Conservation (phyloP, 768 basidiomycete species). For the Hygrocybe punicea region DNA sequence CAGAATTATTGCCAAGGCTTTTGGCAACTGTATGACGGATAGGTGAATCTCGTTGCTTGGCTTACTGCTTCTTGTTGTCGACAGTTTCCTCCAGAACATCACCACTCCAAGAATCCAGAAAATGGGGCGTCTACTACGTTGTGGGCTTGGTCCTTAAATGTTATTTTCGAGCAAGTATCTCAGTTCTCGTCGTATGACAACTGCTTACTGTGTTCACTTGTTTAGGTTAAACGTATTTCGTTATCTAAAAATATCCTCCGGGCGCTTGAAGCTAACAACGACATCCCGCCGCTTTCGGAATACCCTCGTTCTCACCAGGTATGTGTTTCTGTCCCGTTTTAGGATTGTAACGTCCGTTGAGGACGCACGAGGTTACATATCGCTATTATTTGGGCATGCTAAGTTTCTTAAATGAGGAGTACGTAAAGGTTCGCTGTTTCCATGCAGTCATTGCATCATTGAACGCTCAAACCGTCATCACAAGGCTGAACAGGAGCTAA, state of each 20-base stretch:
- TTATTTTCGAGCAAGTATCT: constrained; percentile 78
- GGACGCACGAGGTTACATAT: constrained; percentile 72
- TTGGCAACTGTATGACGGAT: constrained; percentile 86
- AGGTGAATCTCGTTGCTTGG: constrained; percentile 25
- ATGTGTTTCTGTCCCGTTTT: constrained; percentile 16
- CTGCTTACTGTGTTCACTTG: neutral
- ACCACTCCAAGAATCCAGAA: constrained; percentile 69
- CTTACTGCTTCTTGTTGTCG: neutral
- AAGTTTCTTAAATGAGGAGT: constrained; percentile 90
- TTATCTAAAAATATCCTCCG: constrained; percentile 89
- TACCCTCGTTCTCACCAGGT: constrained; percentile 90
- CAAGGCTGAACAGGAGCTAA: constrained; percentile 83
- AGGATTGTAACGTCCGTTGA: constrained; percentile 7
- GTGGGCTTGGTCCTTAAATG: constrained; percentile 88
- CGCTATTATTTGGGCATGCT: constrained; percentile 94
- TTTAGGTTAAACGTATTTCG: constrained; percentile 84
- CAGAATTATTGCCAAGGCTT: constrained; percentile 81
- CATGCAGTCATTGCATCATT: neutral
- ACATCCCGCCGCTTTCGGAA: constrained; percentile 70
- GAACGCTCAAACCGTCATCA: neutral
- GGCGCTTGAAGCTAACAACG: constrained; percentile 79
- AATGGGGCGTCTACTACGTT: constrained; percentile 91
- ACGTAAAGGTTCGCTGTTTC: constrained; percentile 57
- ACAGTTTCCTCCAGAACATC: constrained; percentile 46
- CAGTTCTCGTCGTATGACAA: neutral